phyloP scores from a whole-genome alignment of 441 rosid genomes.

The Syzygium malaccense region DNA sequence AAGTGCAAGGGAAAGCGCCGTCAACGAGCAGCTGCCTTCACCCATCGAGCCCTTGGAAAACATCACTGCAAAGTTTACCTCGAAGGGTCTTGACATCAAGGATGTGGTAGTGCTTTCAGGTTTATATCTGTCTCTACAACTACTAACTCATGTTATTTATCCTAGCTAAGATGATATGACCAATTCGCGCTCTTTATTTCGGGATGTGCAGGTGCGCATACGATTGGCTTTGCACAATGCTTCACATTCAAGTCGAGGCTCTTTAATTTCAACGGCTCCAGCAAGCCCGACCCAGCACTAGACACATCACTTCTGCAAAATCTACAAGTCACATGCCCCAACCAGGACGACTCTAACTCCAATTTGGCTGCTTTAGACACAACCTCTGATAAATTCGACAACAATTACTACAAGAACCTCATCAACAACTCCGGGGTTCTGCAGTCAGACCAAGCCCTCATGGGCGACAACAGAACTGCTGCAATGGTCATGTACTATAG shows the following conservation, averaged over 20 bases:
- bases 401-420: slow-evolving; percentile 40
- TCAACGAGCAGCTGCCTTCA: slow-evolving; percentile 48
- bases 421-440: slow-evolving; percentile 44
- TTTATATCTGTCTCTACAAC: not conserved
- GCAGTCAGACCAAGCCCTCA: slow-evolving; percentile 64
- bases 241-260: slow-evolving; percentile 59
- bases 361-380: slow-evolving; percentile 42
- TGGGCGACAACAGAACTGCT: slow-evolving; percentile 39
- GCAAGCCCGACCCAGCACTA: slow-evolving; percentile 48
- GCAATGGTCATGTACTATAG: slow-evolving; percentile 40
- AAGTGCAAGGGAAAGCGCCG: slow-evolving; percentile 34
- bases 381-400: slow-evolving; percentile 35
- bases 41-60: slow-evolving; percentile 46
- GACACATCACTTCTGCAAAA: slow-evolving; percentile 37
- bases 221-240: slow-evolving; percentile 66
- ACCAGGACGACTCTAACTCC: slow-evolving; percentile 38
- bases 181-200: not conserved
- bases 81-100: slow-evolving; percentile 53
- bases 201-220: slow-evolving; percentile 45
- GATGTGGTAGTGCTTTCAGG: slow-evolving; percentile 73
- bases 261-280: slow-evolving; percentile 46
- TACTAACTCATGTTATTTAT: not conserved
- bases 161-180: not conserved
- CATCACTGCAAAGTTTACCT: slow-evolving; percentile 48
- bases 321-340: slow-evolving; percentile 36